Conservation (phyloP, 2,329 filamentous ascomycete species). For the Phaeoacremonium minimum region DNA sequence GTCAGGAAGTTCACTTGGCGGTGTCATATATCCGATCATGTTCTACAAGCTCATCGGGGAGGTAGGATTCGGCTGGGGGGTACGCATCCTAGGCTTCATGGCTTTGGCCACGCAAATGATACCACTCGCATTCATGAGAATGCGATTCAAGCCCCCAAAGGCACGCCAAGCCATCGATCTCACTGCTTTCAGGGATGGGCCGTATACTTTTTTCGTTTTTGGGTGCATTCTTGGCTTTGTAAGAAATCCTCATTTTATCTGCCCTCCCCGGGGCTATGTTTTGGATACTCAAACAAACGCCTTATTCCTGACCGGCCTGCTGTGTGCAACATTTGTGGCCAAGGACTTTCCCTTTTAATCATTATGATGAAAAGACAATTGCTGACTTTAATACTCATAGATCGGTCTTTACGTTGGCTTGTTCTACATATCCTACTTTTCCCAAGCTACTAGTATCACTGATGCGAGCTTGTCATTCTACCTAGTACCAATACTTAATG, state of each 20-base stretch:
- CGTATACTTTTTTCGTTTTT: constrained; percentile 27
- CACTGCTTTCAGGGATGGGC: constrained; percentile 29
- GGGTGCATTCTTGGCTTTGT: constrained; percentile 28
- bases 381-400: too few relatives aligned
- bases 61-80: constrained; percentile 19
- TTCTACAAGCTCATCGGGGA: constrained; percentile 13
- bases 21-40: constrained; percentile 26
- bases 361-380: too few relatives aligned
- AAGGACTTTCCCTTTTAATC: too few relatives aligned
- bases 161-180: constrained; percentile 29
- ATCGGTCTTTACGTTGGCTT: constrained; percentile 30
- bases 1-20: constrained; percentile 24
- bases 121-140: constrained; percentile 17
- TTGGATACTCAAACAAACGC: too few relatives aligned
- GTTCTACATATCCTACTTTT: constrained; percentile 34
- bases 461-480: constrained; percentile 30
- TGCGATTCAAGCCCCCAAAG: constrained; percentile 27
- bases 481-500: constrained; percentile 34
- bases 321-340: too few relatives aligned
- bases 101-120: constrained; percentile 18
- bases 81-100: constrained; percentile 18
- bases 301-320: too few relatives aligned
- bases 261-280: too few relatives aligned
- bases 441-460: constrained; percentile 20
- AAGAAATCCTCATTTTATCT: too few relatives aligned